Base-by-base conservation (phyloP, 768 basidiomycete species). In the Termitomyces sp. region DNA sequence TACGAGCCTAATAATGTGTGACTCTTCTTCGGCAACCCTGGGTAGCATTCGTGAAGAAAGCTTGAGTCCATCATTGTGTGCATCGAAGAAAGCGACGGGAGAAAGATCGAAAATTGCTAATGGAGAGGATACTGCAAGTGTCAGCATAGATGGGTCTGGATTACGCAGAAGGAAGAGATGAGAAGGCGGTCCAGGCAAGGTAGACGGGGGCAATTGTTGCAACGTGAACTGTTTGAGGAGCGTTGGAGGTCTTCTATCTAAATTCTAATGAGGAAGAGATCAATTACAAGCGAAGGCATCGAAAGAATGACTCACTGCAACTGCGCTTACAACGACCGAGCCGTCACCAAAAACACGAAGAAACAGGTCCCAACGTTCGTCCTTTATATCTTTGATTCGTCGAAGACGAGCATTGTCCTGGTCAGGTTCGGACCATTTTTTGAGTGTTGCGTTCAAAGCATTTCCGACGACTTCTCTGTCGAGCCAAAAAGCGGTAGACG, bases 231-330 rank as follows among this genome's bases (percentile, higher is more conserved):
- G 86, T 65, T 81, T 83, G 29, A 93, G 75, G 3, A 94, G 76
- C 3, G 90, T 92, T 9, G 94, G 94, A 7, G 94, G 94, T 62
- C 87, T 82, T 16, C 89, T 80, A 66, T 96, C 94, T 62, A 97
- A 84, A 71, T 96, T 93, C 94, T 95, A 61, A 33, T 45, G 29
- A 62, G 24, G 15, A 49, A 20, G 37, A 39, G 45, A 51, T 29
- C 24, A 53, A 56, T 54, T 26, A 24, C 22, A 41, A n/a, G 15
- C 10, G 16, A 29, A 33, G 46, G 51, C 6, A 60, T 41, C 10
- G 28, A 15, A 50, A 49, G 34, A n/a, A 46, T n/a, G 22, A 73
- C 88, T 69, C 69, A 91, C 91, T 56, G 85, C 83, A 37, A 94
- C 78, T 10, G 88, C 90, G 44, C 81, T 85, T 47, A 92, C 72